A percentile compares a stretch with the other conserved stretches of the same genome.
These are phyloP conservation scores for Triticum dicoccoides DNA, from an alignment of 176 grass and related monocot genomes.

Conservation along the genomic window DNA sequence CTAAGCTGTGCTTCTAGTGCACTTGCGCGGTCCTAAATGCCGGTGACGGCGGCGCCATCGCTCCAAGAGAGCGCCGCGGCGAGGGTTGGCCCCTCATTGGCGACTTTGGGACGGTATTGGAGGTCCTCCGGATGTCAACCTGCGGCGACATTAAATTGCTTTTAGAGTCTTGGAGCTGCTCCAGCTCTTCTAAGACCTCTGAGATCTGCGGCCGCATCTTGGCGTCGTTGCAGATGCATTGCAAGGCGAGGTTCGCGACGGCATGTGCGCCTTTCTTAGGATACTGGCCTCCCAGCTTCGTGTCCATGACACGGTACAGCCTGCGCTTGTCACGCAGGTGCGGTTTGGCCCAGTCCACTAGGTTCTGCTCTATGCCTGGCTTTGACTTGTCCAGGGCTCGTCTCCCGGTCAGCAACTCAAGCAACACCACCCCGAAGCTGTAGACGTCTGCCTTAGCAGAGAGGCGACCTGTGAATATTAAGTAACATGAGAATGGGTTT, in stretches of 20 bases:
- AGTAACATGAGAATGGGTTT: constrained; percentile 22
- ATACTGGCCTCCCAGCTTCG: constrained; percentile 73
- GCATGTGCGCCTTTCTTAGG: constrained; percentile 61
- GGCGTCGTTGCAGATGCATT: constrained; percentile 61
- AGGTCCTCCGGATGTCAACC: constrained; percentile 25
- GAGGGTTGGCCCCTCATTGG: constrained; percentile 49
- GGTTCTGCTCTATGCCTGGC: constrained; percentile 60
- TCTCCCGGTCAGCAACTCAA: constrained; percentile 69
- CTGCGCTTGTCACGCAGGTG: constrained; percentile 61
- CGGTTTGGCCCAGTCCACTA: constrained; percentile 82
- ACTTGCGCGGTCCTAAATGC: constrained; percentile 39
- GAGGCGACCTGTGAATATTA: constrained; percentile 56
- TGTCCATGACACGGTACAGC: constrained; percentile 76
- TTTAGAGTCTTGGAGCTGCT: constrained; percentile 66
- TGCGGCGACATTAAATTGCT: constrained; percentile 23
- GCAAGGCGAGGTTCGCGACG: constrained; percentile 53
- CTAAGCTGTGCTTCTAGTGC: constrained; percentile 37
- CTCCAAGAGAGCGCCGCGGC: constrained; percentile 34
- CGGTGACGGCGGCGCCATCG: constrained; percentile 40
- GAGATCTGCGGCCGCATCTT: constrained; percentile 66
- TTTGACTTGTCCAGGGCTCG: constrained; percentile 69
- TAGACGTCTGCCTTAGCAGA: constrained; percentile 93
- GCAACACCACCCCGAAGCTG: constrained; percentile 84
- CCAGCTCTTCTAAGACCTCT: constrained; percentile 60
- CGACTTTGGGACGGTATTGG: constrained; percentile 42